Conservation (phyloP, 2,329 filamentous ascomycete species). For the Epichloe festucae region DNA sequence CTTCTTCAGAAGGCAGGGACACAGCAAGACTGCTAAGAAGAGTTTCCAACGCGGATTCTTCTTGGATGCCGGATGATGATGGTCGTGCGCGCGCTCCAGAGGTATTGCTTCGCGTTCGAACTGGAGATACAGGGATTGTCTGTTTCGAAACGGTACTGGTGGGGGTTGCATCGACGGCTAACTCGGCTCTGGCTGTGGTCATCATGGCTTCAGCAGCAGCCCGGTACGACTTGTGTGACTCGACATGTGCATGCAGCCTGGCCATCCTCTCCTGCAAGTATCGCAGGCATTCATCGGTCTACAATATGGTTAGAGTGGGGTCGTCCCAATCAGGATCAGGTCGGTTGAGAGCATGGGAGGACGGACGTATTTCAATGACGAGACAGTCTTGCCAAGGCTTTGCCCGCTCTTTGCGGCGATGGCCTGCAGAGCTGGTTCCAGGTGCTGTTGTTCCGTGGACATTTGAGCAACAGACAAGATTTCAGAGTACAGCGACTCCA, state of each 20-base stretch:
- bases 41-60: constrained; percentile 30
- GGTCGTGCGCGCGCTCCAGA: constrained; percentile 16
- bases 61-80: constrained; percentile 23
- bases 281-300: constrained; percentile 40
- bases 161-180: constrained; percentile 17
- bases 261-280: constrained; percentile 36
- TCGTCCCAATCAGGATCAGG: not conserved
- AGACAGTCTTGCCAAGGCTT: constrained; percentile 29
- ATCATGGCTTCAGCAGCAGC: constrained; percentile 25
- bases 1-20: constrained; percentile 20
- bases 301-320: constrained; percentile 9
- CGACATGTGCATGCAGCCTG: constrained; percentile 27
- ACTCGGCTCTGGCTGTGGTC: constrained; percentile 30
- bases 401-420: constrained; percentile 30
- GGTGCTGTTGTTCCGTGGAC: constrained; percentile 54
- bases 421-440: constrained; percentile 43
- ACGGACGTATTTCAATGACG: constrained; percentile 36
- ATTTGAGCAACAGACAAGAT: constrained; percentile 58
- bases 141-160: constrained; percentile 12
- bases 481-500: constrained; percentile 57
- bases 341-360: not conserved
- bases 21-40: constrained; percentile 37
- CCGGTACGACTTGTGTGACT: constrained; percentile 34
- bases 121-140: constrained; percentile 21
- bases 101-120: constrained; percentile 18